Conservation (phyloP, 495 filamentous ascomycete genomes). For the Penicillium samsonianum region DNA sequence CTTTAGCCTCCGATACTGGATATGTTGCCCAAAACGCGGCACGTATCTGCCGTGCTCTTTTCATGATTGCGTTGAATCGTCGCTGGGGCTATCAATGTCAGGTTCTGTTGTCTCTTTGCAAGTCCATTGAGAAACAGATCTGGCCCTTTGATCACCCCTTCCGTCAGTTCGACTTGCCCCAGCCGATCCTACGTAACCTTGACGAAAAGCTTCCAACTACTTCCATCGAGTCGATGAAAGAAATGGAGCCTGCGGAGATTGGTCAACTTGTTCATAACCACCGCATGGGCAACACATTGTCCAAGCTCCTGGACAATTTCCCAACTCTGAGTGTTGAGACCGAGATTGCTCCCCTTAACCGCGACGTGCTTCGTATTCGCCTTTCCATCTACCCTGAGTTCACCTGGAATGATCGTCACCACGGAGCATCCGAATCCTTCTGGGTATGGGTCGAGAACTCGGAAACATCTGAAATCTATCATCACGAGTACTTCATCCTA, state of each 20-base stretch:
- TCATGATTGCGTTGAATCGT: constrained; percentile 95
- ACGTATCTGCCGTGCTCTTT: constrained; percentile 89
- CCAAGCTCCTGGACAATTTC: constrained; percentile 84
- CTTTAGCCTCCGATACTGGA: constrained; percentile 82
- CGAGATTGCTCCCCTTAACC: constrained; percentile 93
- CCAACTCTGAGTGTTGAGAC: constrained; percentile 86
- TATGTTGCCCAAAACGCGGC: constrained; percentile 96
- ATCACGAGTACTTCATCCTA: constrained; percentile 95
- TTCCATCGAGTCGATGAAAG: constrained; percentile 77
- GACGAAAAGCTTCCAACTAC: constrained; percentile 71
- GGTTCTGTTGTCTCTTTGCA: constrained; percentile 84
- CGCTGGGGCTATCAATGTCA: constrained; percentile 94
- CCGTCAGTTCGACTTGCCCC: constrained; percentile 89
- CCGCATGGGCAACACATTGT: constrained; percentile 76
- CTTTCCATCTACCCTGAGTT: constrained; percentile 88
- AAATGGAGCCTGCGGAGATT: constrained; percentile 92
- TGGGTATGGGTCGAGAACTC: constrained; percentile 99
- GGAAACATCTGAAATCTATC: constrained; percentile 95
- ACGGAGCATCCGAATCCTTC: constrained; percentile 92
- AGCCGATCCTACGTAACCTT: constrained; percentile 77
- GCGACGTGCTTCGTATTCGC: constrained; percentile 87
- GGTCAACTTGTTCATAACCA: constrained; percentile 89
- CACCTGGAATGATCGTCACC: constrained; percentile 91
- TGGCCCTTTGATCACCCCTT: constrained; percentile 96
- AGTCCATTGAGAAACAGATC: constrained; percentile 92